Conservation (phyloP, 2,329 filamentous ascomycete genomes). For the Xylariomycetidae sp. region DNA sequence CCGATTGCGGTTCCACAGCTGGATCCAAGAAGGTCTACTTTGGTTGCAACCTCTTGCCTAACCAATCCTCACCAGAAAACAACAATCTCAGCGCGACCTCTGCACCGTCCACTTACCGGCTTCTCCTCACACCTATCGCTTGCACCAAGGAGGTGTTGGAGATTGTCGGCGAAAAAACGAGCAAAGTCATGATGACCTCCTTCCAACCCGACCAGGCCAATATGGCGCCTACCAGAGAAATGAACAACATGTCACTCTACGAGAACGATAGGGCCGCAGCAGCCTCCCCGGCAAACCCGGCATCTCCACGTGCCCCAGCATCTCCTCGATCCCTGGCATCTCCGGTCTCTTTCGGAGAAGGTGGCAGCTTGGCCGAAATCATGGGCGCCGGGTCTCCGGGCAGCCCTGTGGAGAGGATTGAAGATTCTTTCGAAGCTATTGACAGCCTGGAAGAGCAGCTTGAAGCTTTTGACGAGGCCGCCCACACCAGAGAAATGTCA, state of each 20-base stretch:
- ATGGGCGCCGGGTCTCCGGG: conserved; percentile 27
- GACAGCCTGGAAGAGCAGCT: conserved; percentile 57
- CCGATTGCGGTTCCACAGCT: conserved; percentile 8
- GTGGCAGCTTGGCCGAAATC: conserved; percentile 29
- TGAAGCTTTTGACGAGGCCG: conserved; percentile 40
- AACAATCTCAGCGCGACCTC: conserved; percentile 14
- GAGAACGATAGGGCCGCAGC: conserved; percentile 6
- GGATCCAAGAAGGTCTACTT: conserved; percentile 32
- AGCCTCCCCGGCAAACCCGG: conserved; percentile 13
- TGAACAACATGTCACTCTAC: not conserved
- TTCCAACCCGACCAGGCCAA: not conserved
- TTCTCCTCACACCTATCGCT: conserved; percentile 31
- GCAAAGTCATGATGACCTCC: conserved; percentile 14
- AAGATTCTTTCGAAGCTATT: conserved; percentile 58
- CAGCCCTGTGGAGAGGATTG: conserved; percentile 42
- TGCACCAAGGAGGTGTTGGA: conserved; percentile 17
- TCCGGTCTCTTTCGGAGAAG: conserved; percentile 24
- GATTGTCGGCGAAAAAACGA: conserved; percentile 7
- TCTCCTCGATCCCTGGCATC: conserved; percentile 16
- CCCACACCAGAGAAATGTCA: conserved; percentile 17
- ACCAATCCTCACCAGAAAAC: conserved; percentile 24
- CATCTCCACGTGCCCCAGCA: conserved; percentile 15
- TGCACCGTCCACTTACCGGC: conserved; percentile 35
- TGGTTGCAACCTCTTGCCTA: conserved; percentile 49
- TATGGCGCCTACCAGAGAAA: not conserved